These are phyloP conservation scores for Aspergillus funiculosus DNA, from an alignment of 495 filamentous ascomycete genomes.

Conservation along the genomic window DNA sequence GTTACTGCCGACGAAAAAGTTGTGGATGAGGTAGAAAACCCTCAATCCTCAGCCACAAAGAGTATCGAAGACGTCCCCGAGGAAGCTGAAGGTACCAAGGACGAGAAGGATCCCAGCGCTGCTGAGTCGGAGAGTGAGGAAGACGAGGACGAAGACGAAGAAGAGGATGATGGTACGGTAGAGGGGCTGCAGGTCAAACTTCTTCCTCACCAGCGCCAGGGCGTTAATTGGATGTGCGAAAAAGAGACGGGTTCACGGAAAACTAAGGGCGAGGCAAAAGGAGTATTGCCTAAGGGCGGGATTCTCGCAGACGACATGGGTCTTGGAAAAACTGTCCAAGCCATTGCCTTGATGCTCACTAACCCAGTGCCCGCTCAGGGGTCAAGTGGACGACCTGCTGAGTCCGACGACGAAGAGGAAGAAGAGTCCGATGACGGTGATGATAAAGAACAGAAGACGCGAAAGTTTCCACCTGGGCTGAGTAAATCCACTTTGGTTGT, in stretches of 20 bases:
- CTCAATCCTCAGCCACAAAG: slow-evolving; percentile 12
- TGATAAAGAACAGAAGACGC: slow-evolving; percentile 39
- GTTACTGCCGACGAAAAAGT: slow-evolving; percentile 35
- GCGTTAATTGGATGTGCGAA: slow-evolving; percentile 86
- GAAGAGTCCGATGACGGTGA: slow-evolving; percentile 15
- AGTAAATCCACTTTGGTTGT: slow-evolving; percentile 83
- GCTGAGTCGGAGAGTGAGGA: slow-evolving; percentile 32
- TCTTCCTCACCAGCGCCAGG: slow-evolving; percentile 87
- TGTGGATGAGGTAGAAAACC: slow-evolving; percentile 4
- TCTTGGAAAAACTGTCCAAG: slow-evolving; percentile 88
- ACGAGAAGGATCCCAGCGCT: slow-evolving; percentile 54
- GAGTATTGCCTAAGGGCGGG: slow-evolving; percentile 76
- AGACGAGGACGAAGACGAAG: slow-evolving; percentile 56
- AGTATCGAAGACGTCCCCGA: slow-evolving; percentile 26
- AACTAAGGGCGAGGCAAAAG: slow-evolving; percentile 64
- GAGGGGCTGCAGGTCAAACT: slow-evolving; percentile 82
- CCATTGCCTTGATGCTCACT: slow-evolving; percentile 75
- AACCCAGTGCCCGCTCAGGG: slow-evolving; percentile 64
- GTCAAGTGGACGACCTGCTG: slow-evolving; percentile 19
- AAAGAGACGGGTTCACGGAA: slow-evolving; percentile 78
- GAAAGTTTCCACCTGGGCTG: slow-evolving; percentile 55
- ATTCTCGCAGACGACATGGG: slow-evolving; percentile 94
- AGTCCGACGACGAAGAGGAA: slow-evolving; percentile 22
- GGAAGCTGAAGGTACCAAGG: slow-evolving; percentile 37
- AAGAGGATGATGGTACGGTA: slow-evolving; percentile 65